Conservation (phyloP, 331 rosid genomes). For the Quercus tomentella region DNA sequence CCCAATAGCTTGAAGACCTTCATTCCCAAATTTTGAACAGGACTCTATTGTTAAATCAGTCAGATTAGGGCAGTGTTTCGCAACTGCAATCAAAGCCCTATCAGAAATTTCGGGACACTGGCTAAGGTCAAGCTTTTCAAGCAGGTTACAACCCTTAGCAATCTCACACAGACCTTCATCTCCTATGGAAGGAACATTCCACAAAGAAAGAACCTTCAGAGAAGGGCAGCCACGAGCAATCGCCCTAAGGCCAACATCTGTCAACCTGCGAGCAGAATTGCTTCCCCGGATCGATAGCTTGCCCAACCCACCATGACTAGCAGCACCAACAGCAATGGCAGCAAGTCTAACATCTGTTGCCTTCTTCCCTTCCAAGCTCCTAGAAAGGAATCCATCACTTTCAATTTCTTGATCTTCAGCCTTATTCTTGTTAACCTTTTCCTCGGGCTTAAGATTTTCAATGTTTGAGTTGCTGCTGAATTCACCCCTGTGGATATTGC, state of each 20-base stretch:
- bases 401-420: slow-evolving; percentile 46
- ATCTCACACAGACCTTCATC: slow-evolving; percentile 83
- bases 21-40: slow-evolving; percentile 71
- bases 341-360: slow-evolving; percentile 94
- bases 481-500: slow-evolving; percentile 61
- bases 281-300: slow-evolving; percentile 67
- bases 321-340: slow-evolving; percentile 78
- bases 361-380: slow-evolving; percentile 88
- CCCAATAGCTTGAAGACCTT: slow-evolving; percentile 79
- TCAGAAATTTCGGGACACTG: slow-evolving; percentile 66
- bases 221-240: slow-evolving; percentile 86
- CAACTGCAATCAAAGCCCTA: slow-evolving; percentile 62
- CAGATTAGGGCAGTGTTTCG: slow-evolving; percentile 68
- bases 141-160: slow-evolving; percentile 59
- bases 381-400: slow-evolving; percentile 70
- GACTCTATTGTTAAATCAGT: slow-evolving; percentile 67
- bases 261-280: slow-evolving; percentile 43
- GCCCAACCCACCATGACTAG: slow-evolving; percentile 89
- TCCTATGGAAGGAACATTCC: slow-evolving; percentile 49
- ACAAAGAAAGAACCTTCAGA: slow-evolving; percentile 61
- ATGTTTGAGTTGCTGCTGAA: slow-evolving; percentile 27
- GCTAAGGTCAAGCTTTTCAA: slow-evolving; percentile 75
- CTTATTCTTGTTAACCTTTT: slow-evolving; percentile 17
- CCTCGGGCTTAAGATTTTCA: slow-evolving; percentile 13
- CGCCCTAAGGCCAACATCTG: slow-evolving; percentile 76